Evolutionary conservation across 2,329 filamentous ascomycete genomes (phyloP), one percentile per base, ranked within the genome.

Genomic region (Calonectria henricotiae): DNA sequence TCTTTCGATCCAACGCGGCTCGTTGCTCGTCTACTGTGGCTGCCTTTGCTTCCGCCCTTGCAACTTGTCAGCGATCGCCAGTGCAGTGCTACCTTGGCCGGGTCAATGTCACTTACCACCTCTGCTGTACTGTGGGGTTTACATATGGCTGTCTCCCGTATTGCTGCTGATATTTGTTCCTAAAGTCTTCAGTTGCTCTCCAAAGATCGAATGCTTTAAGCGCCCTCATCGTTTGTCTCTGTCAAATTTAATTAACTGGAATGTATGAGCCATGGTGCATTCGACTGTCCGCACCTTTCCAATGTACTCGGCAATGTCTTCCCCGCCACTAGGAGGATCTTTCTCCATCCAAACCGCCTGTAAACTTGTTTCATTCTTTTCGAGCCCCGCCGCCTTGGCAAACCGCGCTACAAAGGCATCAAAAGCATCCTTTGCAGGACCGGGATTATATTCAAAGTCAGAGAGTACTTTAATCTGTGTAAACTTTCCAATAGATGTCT

Each of bases 81-180:
- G 32, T 39, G 35, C 51, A 25, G n/a, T 37, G 23, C 23, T 15
- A 23, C 46, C 5, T 8, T 30, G 23, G 12, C 32, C 32, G 20
- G 5, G 32, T 27, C 5, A 9, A 37, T 25, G 13, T 9, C 27
- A 39, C 51, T 58, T n/a, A 58, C 51, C 51, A 39, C 6, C 51
- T 37, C 35, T 58, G 51, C 32, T 58, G 51, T 3, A 58, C 51
- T 25, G 51, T 58, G 51, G 51, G 51, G 51, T 39, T 58, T 13
- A 39, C 51, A 23, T 58, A 58, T 6, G 51, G 51, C 32, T 39
- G 20, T 58, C 32, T 55, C 4, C 51, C 32, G 20, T 37, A 55
- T 15, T 37, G 11, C 17, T 55, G n/a, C n/a, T 37, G 30, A n/a
- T 55, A 55, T 13, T 4, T 15, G n/a, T 12, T 37, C 32, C 51